phyloP scores from a whole-genome alignment of 192 early-diverging fungal species.

The Phycomyces blakesleeanus region DNA sequence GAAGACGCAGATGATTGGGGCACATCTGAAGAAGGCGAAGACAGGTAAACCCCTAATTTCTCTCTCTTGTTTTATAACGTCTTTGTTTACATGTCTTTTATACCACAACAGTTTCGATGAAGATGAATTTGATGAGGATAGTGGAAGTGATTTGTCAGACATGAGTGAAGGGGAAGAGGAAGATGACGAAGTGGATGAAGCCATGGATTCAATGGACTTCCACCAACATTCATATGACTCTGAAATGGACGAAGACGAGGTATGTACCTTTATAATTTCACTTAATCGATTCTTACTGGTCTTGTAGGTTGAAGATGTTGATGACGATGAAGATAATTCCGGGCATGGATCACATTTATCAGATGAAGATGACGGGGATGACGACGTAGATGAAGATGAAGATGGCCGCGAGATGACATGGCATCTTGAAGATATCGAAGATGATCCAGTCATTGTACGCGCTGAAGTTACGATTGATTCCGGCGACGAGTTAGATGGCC shows the following conservation, averaged over 20 bases:
- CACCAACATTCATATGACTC: slow-evolving; percentile 42
- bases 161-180: slow-evolving; percentile 50
- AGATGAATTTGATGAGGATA: slow-evolving; percentile 69
- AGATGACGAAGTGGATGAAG: slow-evolving; percentile 58
- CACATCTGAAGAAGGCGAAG: slow-evolving; percentile 19
- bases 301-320: slow-evolving; percentile 18
- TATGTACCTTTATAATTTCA: slow-evolving; percentile 1
- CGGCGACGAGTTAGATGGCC: slow-evolving; percentile 41
- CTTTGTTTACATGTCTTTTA: neutral
- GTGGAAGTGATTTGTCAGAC: slow-evolving; percentile 58
- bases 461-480: slow-evolving; percentile 24
- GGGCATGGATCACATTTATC: slow-evolving; percentile 42
- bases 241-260: slow-evolving; percentile 50
- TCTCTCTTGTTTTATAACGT: too few species aligned
- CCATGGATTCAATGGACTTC: slow-evolving; percentile 52
- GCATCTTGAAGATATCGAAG: slow-evolving; percentile 51
- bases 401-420: slow-evolving; percentile 54
- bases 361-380: slow-evolving; percentile 34
- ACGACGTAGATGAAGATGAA: slow-evolving; percentile 56
- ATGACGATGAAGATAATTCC: slow-evolving; percentile 42
- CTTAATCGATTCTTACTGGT: neutral
- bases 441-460: slow-evolving; percentile 36
- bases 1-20: slow-evolving; percentile 57
- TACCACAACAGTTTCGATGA: slow-evolving; percentile 47
- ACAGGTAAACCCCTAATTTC: too few species aligned